Evolutionary conservation across 768 basidiomycete species (phyloP).

Genomic region (Lepiota venenata): DNA sequence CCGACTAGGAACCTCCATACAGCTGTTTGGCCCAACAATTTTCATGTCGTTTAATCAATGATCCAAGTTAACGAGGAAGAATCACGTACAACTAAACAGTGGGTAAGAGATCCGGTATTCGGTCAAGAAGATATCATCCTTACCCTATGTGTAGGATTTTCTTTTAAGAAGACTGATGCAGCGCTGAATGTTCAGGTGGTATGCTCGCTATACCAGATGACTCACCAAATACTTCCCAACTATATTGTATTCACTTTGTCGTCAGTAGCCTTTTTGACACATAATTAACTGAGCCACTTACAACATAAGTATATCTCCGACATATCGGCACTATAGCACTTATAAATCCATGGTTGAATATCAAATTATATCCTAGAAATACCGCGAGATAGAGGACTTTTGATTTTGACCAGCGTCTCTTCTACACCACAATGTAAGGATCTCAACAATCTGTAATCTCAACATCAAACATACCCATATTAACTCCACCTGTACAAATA

Average conservation of each 20-base stretch:
- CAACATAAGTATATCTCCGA: conserved; percentile 19
- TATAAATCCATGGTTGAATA: too few species aligned
- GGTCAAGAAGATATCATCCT: background rate
- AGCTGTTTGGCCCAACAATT: conserved; percentile 5
- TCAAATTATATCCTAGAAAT: background rate
- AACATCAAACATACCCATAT: conserved; percentile 16
- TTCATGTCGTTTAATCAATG: background rate
- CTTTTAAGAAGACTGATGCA: background rate
- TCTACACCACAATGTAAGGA: conserved; percentile 10
- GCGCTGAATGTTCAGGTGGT: too few species aligned
- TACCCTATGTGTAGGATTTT: background rate
- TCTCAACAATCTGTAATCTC: background rate
- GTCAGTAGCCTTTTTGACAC: background rate
- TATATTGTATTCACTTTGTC: background rate
- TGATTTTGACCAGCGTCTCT: conserved; percentile 19
- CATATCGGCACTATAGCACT: conserved; percentile 18
- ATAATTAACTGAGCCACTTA: conserved; percentile 4
- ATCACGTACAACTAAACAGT: conserved; percentile 1
- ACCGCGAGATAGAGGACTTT: conserved; percentile 22
- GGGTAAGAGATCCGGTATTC: background rate
- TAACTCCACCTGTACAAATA: conserved; percentile 17
- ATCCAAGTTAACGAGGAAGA: background rate
- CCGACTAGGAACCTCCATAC: conserved; percentile 6
- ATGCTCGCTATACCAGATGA: background rate
- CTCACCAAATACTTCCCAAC: conserved; percentile 3